These are phyloP conservation scores for Ophiostoma sp. DNA, from an alignment of 2,329 filamentous ascomycete genomes.

Conservation along the genomic window DNA sequence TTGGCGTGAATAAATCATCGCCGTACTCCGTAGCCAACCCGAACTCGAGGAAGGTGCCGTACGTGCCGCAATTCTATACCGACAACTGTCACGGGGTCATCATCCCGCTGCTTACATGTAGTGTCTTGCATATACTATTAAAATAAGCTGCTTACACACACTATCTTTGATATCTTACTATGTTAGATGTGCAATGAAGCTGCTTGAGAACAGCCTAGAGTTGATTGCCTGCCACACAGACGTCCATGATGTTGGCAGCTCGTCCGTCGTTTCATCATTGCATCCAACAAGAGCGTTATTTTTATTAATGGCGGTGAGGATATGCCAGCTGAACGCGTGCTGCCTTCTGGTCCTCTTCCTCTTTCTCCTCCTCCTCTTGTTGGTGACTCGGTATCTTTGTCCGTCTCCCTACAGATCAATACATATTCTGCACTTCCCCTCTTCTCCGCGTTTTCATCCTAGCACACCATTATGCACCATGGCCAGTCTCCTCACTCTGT, in stretches of 20 bases:
- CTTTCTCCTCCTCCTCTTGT: not conserved
- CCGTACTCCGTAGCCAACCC: not conserved
- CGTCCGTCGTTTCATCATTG: no score
- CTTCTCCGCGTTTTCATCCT: conserved; percentile 1
- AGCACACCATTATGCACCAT: not conserved
- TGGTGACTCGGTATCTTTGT: not conserved
- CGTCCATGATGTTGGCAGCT: no score
- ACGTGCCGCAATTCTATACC: not conserved
- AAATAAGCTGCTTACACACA: no score
- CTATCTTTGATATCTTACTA: no score
- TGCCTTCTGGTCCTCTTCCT: no score
- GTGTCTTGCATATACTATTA: no score
- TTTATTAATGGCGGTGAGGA: not conserved
- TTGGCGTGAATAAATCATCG: not conserved
- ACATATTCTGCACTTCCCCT: not conserved
- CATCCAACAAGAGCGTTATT: no score
- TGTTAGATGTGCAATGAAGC: no score
- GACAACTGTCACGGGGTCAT: not conserved
- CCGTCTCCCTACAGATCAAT: not conserved
- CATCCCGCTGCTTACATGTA: no score
- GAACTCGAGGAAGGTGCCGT: not conserved
- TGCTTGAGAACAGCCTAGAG: no score
- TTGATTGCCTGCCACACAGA: no score
- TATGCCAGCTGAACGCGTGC: not conserved
- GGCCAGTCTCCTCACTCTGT: not conserved